Percentiles rank a stretch among this genome's conserved stretches.
Evolutionary conservation across 2,329 filamentous ascomycete species (phyloP).

Genomic region (Xylaria polymorpha): DNA sequence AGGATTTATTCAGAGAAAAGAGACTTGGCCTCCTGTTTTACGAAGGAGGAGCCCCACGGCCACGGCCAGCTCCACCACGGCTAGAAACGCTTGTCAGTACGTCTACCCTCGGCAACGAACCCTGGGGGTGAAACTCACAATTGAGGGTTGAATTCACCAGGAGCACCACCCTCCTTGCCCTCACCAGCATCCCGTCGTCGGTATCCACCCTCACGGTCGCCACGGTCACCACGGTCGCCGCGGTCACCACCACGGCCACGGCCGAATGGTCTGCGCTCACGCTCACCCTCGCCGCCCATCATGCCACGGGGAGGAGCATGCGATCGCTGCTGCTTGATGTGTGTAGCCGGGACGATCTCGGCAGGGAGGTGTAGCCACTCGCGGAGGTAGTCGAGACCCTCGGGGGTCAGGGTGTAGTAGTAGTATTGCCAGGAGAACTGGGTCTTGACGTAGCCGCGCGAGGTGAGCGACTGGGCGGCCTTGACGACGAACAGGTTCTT

Average conservation of each 20-base stretch:
- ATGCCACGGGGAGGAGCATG: slow-evolving; percentile 98
- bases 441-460: slow-evolving; percentile 98
- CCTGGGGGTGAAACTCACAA: slow-evolving; percentile 70
- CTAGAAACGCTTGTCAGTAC: slow-evolving; percentile 54
- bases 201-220: slow-evolving; percentile 90
- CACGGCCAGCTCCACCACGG: slow-evolving; percentile 91
- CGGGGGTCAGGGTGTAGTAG: slow-evolving; percentile 99
- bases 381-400: slow-evolving; percentile 99
- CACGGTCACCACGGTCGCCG: slow-evolving; percentile 80
- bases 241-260: slow-evolving; percentile 79
- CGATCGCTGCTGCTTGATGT: slow-evolving; percentile 99
- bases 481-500: slow-evolving; percentile 99
- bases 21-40: slow-evolving; percentile 61
- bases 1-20: slow-evolving; percentile 56
- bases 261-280: slow-evolving; percentile 85
- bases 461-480: slow-evolving; percentile 97
- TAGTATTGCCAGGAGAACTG: slow-evolving; percentile 99
- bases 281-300: slow-evolving; percentile 88
- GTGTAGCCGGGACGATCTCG: slow-evolving; percentile 98
- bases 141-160: slow-evolving; percentile 90
- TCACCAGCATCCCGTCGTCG: slow-evolving; percentile 87
- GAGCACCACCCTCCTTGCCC: slow-evolving; percentile 91
- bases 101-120: slow-evolving; percentile 9
- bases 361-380: slow-evolving; percentile 99
- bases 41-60: slow-evolving; percentile 80